These are phyloP conservation scores for Cladosporium sp. DNA, from an alignment of 2,329 filamentous ascomycete genomes.

Conservation along the genomic window DNA sequence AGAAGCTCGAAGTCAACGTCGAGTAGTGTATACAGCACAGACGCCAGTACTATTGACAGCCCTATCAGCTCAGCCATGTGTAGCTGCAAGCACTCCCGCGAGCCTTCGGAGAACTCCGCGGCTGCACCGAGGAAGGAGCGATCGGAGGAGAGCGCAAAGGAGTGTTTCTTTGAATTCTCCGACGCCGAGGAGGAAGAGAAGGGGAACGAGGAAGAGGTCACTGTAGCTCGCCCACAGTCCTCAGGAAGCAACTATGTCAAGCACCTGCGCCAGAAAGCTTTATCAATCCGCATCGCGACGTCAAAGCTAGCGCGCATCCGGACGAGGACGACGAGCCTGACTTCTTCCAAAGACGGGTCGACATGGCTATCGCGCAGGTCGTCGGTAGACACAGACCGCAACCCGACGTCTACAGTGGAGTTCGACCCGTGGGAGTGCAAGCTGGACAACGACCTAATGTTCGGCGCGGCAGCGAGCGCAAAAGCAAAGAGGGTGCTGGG, in stretches of 20 bases:
- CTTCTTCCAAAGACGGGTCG: background rate
- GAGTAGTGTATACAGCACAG: constrained; percentile 12
- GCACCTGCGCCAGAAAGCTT: constrained; percentile 4
- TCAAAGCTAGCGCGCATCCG: background rate
- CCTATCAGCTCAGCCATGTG: background rate
- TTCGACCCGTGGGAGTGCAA: background rate
- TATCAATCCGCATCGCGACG: constrained; percentile 13
- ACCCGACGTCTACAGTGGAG: background rate
- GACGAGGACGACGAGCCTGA: background rate
- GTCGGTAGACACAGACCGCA: background rate
- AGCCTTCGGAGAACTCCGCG: background rate
- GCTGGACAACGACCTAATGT: constrained; percentile 7
- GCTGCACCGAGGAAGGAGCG: constrained; percentile 7
- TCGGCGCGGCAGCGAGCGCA: constrained; percentile 10
- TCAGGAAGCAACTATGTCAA: constrained; percentile 6
- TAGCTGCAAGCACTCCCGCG: constrained; percentile 1
- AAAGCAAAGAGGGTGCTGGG: constrained; percentile 12
- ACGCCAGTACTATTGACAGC: constrained; percentile 5
- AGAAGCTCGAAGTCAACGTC: background rate
- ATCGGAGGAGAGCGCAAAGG: background rate
- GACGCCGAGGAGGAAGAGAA: constrained; percentile 7
- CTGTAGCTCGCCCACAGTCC: background rate
- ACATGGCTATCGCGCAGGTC: constrained; percentile 6
- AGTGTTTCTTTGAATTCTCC: constrained; percentile 13
- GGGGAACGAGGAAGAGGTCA: background rate